Evolutionary conservation across 768 basidiomycete species (phyloP), one percentile per base, ranked within the genome.

Genomic region (Pleurotus tuoliensis): DNA sequence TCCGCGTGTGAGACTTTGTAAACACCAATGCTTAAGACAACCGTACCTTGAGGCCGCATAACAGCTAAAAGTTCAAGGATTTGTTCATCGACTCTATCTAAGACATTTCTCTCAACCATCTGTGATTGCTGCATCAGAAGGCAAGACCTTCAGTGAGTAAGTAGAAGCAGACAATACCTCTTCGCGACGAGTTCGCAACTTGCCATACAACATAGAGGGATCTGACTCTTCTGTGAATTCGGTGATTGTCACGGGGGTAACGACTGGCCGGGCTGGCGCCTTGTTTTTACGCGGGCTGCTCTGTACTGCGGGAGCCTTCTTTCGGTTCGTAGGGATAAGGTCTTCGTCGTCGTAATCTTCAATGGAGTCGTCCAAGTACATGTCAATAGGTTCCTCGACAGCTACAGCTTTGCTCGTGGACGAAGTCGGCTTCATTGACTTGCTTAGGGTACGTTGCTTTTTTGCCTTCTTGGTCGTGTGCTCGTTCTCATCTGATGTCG

Each of bases 1-100:
- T 34, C 11, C 8, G 30, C 30, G 30, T 9, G 9, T 11, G 3
- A 34, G 30, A 11, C 30, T 11, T 11, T 11, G 11, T 34, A 34
- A 34, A 34, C 11, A 11, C 30, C 30, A 34, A 9, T 11, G 11
- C 8, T 34, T 11, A 9, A 9, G 30, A 34, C 11, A 8, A 34
- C 11, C 24, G 44, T 55, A 77, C 81, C 81, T 63, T 65, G 61
- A 1, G 81, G 81, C 51, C 74, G 70, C 9, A 67, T 69, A 4
- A 63, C 59, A 56, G 77, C 77, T 5, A 81, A 56, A 20, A 62
- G 62, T 60, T 74, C 51, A 5, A 53, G 38, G 41, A 38, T 39
- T 8, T 13, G 12, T 15, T 41, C 16, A 41, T 53, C 51, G 24
- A 53, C 11, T 18, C 39, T 16, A 22, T 39, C 39, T 11, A 37